These are phyloP conservation scores for Hypsizygus marmoreus DNA, from an alignment of 768 basidiomycete species.

Conservation along the genomic window DNA sequence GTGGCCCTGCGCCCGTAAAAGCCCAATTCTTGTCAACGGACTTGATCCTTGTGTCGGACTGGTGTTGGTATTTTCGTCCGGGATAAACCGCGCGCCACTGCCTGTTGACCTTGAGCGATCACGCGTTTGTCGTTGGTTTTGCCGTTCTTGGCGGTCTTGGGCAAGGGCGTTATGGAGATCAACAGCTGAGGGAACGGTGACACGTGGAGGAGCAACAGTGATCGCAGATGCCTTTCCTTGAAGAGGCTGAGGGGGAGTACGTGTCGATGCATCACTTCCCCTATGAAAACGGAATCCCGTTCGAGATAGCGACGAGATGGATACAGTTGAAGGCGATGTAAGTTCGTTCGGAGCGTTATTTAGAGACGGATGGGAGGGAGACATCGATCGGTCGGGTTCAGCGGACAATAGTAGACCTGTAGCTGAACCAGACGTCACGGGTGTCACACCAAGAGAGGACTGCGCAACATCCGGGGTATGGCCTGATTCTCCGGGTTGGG, in stretches of 20 bases:
- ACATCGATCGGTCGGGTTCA: slow-evolving; percentile 21
- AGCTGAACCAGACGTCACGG: slow-evolving; percentile 20
- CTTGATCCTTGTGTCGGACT: slow-evolving; percentile 28
- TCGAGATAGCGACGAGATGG: slow-evolving; percentile 19
- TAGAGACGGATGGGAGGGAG: slow-evolving; percentile 20
- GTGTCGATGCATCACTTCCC: slow-evolving; percentile 35
- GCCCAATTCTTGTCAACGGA: slow-evolving; percentile 30
- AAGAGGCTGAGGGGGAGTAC: slow-evolving; percentile 16
- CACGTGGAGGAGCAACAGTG: slow-evolving; percentile 25
- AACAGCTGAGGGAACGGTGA: slow-evolving; percentile 40
- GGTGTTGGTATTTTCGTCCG: slow-evolving; percentile 19
- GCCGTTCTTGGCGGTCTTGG: slow-evolving; percentile 30
- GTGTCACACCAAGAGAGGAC: slow-evolving; percentile 14
- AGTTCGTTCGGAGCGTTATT: slow-evolving; percentile 10
- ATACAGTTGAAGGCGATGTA: slow-evolving; percentile 12
- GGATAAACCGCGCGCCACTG: slow-evolving; percentile 18
- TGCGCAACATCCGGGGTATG: slow-evolving; percentile 20
- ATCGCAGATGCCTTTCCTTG: slow-evolving; percentile 25
- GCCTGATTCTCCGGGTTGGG: slow-evolving; percentile 34
- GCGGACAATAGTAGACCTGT: slow-evolving; percentile 27
- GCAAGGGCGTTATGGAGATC: slow-evolving; percentile 51
- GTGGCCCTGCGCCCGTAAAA: slow-evolving; percentile 26
- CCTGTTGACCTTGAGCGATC: slow-evolving; percentile 35
- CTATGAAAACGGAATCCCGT: slow-evolving; percentile 29
- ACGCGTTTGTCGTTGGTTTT: slow-evolving; percentile 26